A percentile compares a stretch with the other conserved stretches of the same genome.
Evolutionary conservation across 768 basidiomycete genomes (phyloP).

Genomic region (Boletus edulis): DNA sequence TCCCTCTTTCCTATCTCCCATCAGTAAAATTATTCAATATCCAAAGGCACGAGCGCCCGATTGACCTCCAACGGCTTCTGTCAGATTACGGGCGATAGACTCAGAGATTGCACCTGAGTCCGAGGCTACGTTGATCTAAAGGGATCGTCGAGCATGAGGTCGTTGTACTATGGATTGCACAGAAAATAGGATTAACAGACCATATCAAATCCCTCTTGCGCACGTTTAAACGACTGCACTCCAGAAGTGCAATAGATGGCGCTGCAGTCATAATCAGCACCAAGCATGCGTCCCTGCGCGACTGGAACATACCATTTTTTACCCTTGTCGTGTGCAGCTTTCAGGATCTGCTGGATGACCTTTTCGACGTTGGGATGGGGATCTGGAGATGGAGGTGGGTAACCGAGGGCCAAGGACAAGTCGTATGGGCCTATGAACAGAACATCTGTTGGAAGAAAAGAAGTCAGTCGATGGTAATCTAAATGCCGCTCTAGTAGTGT

Average conservation of each 20-base stretch:
- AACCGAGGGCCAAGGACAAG: slow-evolving; percentile 60
- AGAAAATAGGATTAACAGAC: background rate
- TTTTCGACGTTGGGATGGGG: slow-evolving; percentile 63
- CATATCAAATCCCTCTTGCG: slow-evolving; percentile 42
- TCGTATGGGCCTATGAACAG: slow-evolving; percentile 70
- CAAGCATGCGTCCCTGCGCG: background rate
- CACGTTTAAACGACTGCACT: slow-evolving; percentile 41
- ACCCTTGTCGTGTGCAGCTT: slow-evolving; percentile 46
- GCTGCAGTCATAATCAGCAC: slow-evolving; percentile 25
- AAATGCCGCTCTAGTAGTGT: background rate
- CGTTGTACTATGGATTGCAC: too few relatives aligned
- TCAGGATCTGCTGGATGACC: slow-evolving; percentile 52
- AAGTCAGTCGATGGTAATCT: background rate
- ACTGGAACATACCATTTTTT: slow-evolving; percentile 60
- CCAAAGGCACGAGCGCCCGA: slow-evolving; percentile 1
- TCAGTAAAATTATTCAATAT: slow-evolving; percentile 4
- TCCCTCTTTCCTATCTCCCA: background rate
- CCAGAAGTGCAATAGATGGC: slow-evolving; percentile 50
- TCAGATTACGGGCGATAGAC: slow-evolving; percentile 22
- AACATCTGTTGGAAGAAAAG: slow-evolving; percentile 34
- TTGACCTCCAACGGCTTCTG: slow-evolving; percentile 20
- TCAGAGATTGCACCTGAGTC: slow-evolving; percentile 34
- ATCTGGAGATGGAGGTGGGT: slow-evolving; percentile 58
- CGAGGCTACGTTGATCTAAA: slow-evolving; percentile 35
- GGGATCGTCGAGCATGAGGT: background rate